Conservation (phyloP, 2,329 filamentous ascomycete species). For the Trichophyton verrucosum region DNA sequence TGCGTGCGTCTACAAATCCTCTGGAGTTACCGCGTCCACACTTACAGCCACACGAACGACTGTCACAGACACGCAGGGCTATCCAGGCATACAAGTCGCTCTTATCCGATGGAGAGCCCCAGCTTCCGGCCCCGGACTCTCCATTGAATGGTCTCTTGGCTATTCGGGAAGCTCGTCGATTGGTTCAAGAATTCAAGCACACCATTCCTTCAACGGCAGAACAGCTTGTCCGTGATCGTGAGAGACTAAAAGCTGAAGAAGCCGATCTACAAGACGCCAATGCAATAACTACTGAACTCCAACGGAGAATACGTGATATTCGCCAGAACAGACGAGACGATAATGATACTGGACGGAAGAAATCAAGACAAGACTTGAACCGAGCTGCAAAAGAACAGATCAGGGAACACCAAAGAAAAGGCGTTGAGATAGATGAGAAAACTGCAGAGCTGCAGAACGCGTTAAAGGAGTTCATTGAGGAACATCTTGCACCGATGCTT, state of each 20-base stretch:
- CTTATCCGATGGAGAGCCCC: constrained; percentile 46
- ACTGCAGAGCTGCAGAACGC: constrained; percentile 50
- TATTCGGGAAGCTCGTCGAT: constrained; percentile 52
- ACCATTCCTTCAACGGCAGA: constrained; percentile 40
- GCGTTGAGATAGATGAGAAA: constrained; percentile 48
- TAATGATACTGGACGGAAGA: constrained; percentile 27
- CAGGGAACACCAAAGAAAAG: constrained; percentile 47
- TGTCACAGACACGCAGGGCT: constrained; percentile 41
- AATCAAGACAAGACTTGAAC: constrained; percentile 42
- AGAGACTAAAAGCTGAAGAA: constrained; percentile 35
- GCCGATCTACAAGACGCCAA: constrained; percentile 37
- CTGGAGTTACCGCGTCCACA: constrained; percentile 21
- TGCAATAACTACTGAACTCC: constrained; percentile 36
- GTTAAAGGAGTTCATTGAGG: constrained; percentile 58
- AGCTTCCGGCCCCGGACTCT: constrained; percentile 55
- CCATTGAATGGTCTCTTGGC: constrained; percentile 60
- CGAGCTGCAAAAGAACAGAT: constrained; percentile 53
- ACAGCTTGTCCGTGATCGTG: constrained; percentile 28
- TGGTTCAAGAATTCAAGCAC: constrained; percentile 50
- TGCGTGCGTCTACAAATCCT: constrained; percentile 21
- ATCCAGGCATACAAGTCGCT: constrained; percentile 55
- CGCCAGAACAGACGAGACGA: constrained; percentile 40
- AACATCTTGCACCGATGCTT: constrained; percentile 59
- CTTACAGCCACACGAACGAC: constrained; percentile 22
- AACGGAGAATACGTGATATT: constrained; percentile 48